These are phyloP conservation scores for Phytopythium aichiense DNA, from an alignment of 352 stramenopile genomes.

Conservation along the genomic window DNA sequence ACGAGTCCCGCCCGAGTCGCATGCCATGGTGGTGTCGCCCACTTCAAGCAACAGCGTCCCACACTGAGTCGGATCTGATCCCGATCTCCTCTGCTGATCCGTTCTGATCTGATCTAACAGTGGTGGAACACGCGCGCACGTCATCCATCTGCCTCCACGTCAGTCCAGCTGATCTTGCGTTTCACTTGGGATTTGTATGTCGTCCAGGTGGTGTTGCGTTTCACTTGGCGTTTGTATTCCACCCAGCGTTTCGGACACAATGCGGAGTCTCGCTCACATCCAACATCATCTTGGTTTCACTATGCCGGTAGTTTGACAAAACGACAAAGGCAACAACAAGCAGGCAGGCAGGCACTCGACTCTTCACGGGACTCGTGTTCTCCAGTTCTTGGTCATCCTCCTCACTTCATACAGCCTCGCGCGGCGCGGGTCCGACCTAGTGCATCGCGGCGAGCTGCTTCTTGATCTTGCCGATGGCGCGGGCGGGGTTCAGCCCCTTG, in stretches of 20 bases:
- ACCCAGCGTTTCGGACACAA: background rate
- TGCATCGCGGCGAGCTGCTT: constrained; percentile 87
- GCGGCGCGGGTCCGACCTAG: constrained; percentile 22
- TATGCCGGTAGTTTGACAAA: background rate
- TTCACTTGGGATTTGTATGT: constrained; percentile 6
- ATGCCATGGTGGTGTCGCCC: no score
- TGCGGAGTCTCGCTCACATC: no score
- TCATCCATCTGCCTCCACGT: constrained; percentile 13
- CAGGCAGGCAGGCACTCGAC: background rate
- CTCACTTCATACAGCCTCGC: background rate
- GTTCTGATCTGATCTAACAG: constrained; percentile 3
- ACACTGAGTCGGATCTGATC: no score
- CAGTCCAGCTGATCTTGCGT: constrained; percentile 2
- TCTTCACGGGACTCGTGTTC: background rate
- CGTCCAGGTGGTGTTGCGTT: no score
- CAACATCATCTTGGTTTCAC: no score
- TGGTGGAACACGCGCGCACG: constrained; percentile 16
- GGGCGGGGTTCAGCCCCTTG: constrained; percentile 99
- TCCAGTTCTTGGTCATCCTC: background rate
- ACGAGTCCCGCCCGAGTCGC: no score
- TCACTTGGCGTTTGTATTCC: background rate
- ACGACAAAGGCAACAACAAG: background rate
- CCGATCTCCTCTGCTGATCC: no score
- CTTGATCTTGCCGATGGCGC: constrained; percentile 99
- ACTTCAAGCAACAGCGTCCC: no score